phyloP scores from a whole-genome alignment of 495 filamentous ascomycete genomes.

The Penicillium lividum region DNA sequence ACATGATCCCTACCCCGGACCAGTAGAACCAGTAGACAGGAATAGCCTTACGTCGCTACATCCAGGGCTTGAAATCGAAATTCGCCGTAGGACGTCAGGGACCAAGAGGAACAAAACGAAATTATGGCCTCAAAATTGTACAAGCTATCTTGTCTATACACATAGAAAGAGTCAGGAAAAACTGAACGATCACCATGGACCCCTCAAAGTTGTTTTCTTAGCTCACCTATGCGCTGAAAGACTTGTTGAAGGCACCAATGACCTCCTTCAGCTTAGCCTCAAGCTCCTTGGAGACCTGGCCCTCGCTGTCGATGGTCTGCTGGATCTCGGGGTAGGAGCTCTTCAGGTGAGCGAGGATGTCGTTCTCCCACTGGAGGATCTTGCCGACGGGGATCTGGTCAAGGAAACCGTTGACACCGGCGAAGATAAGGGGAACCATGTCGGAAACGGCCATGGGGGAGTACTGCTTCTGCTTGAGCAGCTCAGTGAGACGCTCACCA shows the following conservation, averaged over 20 bases:
- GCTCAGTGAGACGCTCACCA: conserved; percentile 98
- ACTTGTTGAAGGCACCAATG: conserved; percentile 85
- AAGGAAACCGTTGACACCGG: conserved; percentile 96
- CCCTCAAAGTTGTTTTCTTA: conserved; percentile 38
- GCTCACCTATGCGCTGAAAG: conserved; percentile 67
- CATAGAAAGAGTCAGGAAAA: conserved; percentile 47
- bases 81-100: conserved; percentile 18
- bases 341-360: conserved; percentile 90
- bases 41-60: conserved; percentile 30
- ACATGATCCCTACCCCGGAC: conserved; percentile 18
- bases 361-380: conserved; percentile 88
- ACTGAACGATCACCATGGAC: conserved; percentile 35
- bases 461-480: conserved; percentile 99
- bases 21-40: conserved; percentile 20
- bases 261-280: conserved; percentile 85
- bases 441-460: conserved; percentile 97
- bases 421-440: conserved; percentile 99
- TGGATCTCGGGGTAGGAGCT: conserved; percentile 83
- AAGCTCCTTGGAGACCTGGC: conserved; percentile 90
- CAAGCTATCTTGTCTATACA: conserved; percentile 58
- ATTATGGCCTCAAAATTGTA: conserved; percentile 56
- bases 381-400: conserved; percentile 83
- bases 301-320: conserved; percentile 91
- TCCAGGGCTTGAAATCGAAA: conserved; percentile 24
- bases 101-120: conserved; percentile 42